Conservation (phyloP, 106 monocot species). For the Dioscorea alata region DNA sequence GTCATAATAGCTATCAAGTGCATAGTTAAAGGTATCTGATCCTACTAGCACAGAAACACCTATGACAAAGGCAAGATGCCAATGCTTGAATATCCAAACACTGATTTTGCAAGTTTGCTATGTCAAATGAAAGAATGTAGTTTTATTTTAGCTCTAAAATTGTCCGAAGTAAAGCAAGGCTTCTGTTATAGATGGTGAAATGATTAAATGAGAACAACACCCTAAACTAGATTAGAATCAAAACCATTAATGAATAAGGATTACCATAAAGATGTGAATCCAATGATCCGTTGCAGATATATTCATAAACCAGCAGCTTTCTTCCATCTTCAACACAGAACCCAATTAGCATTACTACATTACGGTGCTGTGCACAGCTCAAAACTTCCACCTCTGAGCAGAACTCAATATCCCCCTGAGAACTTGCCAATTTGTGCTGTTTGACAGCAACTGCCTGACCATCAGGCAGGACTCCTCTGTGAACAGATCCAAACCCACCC, state of each 20-base stretch:
- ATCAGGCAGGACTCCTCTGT: slow-evolving; percentile 73
- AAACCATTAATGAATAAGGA: background rate
- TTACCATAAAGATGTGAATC: slow-evolving; percentile 90
- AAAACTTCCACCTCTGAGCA: slow-evolving; percentile 91
- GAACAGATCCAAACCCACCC: slow-evolving; percentile 89
- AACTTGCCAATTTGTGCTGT: slow-evolving; percentile 83
- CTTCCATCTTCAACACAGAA: slow-evolving; percentile 71
- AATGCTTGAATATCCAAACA: too few relatives aligned
- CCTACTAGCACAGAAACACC: too few relatives aligned
- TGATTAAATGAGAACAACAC: too few relatives aligned
- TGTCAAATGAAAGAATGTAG: too few relatives aligned
- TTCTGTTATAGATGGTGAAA: too few relatives aligned
- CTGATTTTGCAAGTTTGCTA: too few relatives aligned
- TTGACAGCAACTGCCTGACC: slow-evolving; percentile 88
- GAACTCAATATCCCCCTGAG: slow-evolving; percentile 82
- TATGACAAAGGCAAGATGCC: too few relatives aligned
- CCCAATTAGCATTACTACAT: slow-evolving; percentile 89
- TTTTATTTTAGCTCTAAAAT: too few relatives aligned
- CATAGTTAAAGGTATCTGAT: too few relatives aligned
- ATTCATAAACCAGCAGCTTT: slow-evolving; percentile 87
- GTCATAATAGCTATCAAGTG: too few relatives aligned
- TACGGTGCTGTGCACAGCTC: slow-evolving; percentile 88
- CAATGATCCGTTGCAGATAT: slow-evolving; percentile 85
- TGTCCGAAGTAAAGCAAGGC: too few relatives aligned
- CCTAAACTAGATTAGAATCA: too few relatives aligned